Percentiles rank a stretch among this genome's conserved stretches.
phyloP scores from a whole-genome alignment of 1,284 basidiomycete genomes.

The Volvariella volvacea region DNA sequence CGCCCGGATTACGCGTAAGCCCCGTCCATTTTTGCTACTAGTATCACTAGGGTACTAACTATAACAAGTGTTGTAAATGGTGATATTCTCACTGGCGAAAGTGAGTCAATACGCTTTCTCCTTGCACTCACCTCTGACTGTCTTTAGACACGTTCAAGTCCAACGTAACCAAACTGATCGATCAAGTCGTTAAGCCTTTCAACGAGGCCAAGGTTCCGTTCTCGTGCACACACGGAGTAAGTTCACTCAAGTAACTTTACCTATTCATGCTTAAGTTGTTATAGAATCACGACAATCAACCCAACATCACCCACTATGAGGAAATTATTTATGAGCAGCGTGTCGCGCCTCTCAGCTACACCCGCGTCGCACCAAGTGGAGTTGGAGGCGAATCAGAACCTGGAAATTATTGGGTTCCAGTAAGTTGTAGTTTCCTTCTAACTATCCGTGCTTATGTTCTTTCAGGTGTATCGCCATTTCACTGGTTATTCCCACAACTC shows the following conservation, averaged over 20 bases:
- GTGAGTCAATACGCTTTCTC: conserved; percentile 24
- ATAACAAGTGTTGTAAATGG: conserved; percentile 50
- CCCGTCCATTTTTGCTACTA: conserved; percentile 26
- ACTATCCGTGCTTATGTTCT: neutral
- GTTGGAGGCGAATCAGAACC: conserved; percentile 57
- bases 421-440: conserved; percentile 14
- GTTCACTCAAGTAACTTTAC: conserved; percentile 11
- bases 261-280: neutral
- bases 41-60: conserved; percentile 25
- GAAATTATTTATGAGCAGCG: conserved; percentile 51
- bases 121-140: neutral
- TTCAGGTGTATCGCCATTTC: conserved; percentile 12
- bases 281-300: conserved; percentile 66
- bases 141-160: conserved; percentile 54
- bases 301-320: conserved; percentile 57
- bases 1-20: conserved; percentile 59
- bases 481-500: conserved; percentile 6
- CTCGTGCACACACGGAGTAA: conserved; percentile 51
- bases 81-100: conserved; percentile 60
- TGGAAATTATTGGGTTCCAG: conserved; percentile 69
- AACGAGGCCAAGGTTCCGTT: conserved; percentile 43
- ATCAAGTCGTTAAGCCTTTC: conserved; percentile 42
- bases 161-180: conserved; percentile 44
- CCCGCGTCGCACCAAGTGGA: conserved; percentile 46
- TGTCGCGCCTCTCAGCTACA: conserved; percentile 57